These are phyloP conservation scores for Sporothrix inflata DNA, from an alignment of 2,329 filamentous ascomycete species.

Conservation along the genomic window DNA sequence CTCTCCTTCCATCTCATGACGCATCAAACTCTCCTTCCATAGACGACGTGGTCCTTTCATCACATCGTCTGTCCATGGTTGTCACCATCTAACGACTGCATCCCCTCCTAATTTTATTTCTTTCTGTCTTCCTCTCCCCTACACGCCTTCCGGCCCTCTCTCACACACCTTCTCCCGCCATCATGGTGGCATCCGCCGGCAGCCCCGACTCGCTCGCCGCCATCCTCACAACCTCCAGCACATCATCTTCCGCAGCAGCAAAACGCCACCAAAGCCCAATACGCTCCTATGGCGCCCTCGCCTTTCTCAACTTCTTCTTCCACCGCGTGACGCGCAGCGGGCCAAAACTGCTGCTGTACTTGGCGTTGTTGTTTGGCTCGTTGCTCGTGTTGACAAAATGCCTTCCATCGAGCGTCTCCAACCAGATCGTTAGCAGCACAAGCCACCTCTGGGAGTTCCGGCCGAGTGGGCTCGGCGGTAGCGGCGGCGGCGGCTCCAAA, in stretches of 20 bases:
- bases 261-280: slow-evolving; percentile 4
- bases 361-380: slow-evolving; percentile 34
- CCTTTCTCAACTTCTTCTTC: slow-evolving; percentile 39
- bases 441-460: slow-evolving; percentile 33
- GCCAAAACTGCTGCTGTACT: slow-evolving; percentile 38
- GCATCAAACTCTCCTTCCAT: background rate
- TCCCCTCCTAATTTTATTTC: background rate
- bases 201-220: slow-evolving; percentile 21
- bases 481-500: background rate
- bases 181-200: slow-evolving; percentile 14
- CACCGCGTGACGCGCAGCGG: slow-evolving; percentile 38
- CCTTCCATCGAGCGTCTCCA: slow-evolving; percentile 34
- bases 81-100: background rate
- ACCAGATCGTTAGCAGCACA: slow-evolving; percentile 32
- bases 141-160: background rate
- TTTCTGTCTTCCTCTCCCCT: background rate
- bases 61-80: background rate
- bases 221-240: background rate
- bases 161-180: background rate
- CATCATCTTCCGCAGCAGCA: background rate
- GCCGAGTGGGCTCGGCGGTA: slow-evolving; percentile 15
- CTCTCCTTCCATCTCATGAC: background rate
- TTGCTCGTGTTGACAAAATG: slow-evolving; percentile 36
- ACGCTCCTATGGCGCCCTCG: slow-evolving; percentile 20
- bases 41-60: background rate